Base-by-base conservation (phyloP, 768 basidiomycete species). In the Filobasidium floriforme region DNA sequence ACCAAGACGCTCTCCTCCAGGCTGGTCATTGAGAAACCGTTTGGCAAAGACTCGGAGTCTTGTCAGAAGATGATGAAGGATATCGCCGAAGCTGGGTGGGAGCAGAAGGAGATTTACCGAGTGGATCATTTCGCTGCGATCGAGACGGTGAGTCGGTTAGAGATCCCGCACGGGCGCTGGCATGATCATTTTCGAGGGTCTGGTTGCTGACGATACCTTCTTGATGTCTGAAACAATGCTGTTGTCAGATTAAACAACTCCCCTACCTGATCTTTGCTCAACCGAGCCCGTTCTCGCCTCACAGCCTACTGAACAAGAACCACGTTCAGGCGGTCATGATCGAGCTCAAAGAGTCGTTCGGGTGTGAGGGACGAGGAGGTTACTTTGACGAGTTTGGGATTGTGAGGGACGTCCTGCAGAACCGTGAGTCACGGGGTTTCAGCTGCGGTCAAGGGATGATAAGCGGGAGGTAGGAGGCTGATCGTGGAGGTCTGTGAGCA, bases 371-470 rank as follows among this genome's bases (percentile, higher is more conserved):
- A 26, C 63, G 70, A 64, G 69, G 70, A 52, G 70, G 70, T 19
- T 71, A 71, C 60, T 71, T 71, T 61, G 70, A 71, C 61, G 70
- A 71, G 59, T 71, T 71, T 64, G 70, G 70, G 46, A 71, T 71
- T 54, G 63, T 71, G 22, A 43, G 69, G 29, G 69, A 70, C 40
- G 67, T 70, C 29, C 51, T 68, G 44, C 70, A 68, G 59, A 68
- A 71, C 54, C 67, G 68, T 69, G 41, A 65, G 64, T 69, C 63
- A 22, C 19, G 51, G 18, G 4, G 54, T 57, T 32, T 18, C 18
- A 5, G 19, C 15, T 3, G 28, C 43, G 18, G 46, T 26, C 32
- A 9, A 26, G 11, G 26, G 22, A n/a, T n/a, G n/a, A n/a, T n/a
- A n/a, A n/a, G 22, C 15, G 28, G 7, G 11, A 19, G 1, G 24